These are phyloP conservation scores for Cupressus sempervirens DNA, from an alignment of 75 land plant species.

Conservation along the genomic window DNA sequence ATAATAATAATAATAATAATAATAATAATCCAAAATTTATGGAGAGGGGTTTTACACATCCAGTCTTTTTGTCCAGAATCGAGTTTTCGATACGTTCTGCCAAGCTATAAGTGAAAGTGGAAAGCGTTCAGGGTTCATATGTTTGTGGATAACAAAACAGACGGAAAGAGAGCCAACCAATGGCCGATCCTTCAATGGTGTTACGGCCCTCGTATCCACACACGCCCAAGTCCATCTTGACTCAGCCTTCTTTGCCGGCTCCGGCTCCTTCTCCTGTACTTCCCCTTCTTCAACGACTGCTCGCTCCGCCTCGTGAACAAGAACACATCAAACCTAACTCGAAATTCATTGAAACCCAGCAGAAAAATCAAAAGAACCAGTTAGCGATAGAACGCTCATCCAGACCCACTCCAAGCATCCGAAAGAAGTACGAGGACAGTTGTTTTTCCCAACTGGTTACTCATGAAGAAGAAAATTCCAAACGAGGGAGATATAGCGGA, in stretches of 20 bases:
- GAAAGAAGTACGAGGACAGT: neutral
- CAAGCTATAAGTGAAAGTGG: neutral
- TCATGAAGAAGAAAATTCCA: neutral
- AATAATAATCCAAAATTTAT: too few relatives aligned
- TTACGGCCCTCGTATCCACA: neutral
- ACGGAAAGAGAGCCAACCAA: neutral
- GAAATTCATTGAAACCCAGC: conserved; percentile 28
- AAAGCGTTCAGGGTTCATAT: neutral
- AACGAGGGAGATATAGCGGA: neutral
- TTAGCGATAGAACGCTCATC: conserved; percentile 34
- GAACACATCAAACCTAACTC: conserved; percentile 8
- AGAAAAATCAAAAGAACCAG: conserved; percentile 49
- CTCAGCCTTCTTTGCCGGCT: neutral
- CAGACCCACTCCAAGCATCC: conserved; percentile 15
- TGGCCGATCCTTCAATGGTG: neutral
- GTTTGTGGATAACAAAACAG: neutral
- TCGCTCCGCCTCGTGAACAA: conserved; percentile 5
- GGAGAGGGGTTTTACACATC: too few relatives aligned
- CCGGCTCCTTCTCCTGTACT: conserved; percentile 1
- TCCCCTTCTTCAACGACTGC: conserved; percentile 3
- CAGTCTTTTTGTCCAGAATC: neutral
- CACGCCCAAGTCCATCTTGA: conserved; percentile 16
- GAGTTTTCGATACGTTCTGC: neutral
- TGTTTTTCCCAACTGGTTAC: neutral
- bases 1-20: too few relatives aligned